A percentile compares a stretch with the other conserved stretches of the same genome.
Conservation (phyloP, 2,329 filamentous ascomycete genomes). For the Fusarium drepaniforme region DNA sequence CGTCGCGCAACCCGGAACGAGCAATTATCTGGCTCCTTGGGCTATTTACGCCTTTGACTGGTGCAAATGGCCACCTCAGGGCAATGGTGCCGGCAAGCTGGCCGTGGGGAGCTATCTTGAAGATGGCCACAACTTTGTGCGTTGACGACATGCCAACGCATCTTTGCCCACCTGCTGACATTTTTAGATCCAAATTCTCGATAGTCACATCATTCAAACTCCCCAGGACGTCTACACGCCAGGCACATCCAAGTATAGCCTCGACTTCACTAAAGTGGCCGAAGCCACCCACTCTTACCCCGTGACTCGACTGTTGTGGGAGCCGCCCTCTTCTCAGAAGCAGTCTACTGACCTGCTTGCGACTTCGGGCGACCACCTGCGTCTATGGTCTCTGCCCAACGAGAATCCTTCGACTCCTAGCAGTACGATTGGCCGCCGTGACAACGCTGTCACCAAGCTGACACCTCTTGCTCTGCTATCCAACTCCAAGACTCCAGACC, state of each 20-base stretch:
- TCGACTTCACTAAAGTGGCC: conserved; percentile 94
- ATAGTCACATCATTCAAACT: conserved; percentile 82
- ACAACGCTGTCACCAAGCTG: conserved; percentile 78
- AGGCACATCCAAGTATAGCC: conserved; percentile 77
- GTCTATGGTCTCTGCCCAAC: conserved; percentile 91
- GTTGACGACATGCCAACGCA: conserved; percentile 1
- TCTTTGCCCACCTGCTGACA: conserved; percentile 17
- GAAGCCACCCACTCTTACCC: conserved; percentile 99
- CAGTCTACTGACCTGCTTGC: conserved; percentile 94
- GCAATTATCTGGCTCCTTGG: conserved; percentile 95
- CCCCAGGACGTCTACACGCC: conserved; percentile 76
- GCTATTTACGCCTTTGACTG: conserved; percentile 97
- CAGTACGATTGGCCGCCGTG: conserved; percentile 77
- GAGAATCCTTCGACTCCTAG: conserved; percentile 67
- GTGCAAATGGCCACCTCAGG: conserved; percentile 96
- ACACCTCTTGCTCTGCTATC: conserved; percentile 93
- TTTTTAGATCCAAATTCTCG: conserved; percentile 91
- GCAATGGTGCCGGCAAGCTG: conserved; percentile 87
- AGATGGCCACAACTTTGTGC: conserved; percentile 96
- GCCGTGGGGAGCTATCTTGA: conserved; percentile 97
- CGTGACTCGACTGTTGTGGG: conserved; percentile 94
- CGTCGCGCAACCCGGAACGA: conserved; percentile 77
- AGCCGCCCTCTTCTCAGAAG: conserved; percentile 94
- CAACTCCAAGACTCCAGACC: conserved; percentile 98
- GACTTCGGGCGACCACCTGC: conserved; percentile 93